These are phyloP conservation scores for Apiospora hydei DNA, from an alignment of 2,329 filamentous ascomycete species.

Conservation along the genomic window DNA sequence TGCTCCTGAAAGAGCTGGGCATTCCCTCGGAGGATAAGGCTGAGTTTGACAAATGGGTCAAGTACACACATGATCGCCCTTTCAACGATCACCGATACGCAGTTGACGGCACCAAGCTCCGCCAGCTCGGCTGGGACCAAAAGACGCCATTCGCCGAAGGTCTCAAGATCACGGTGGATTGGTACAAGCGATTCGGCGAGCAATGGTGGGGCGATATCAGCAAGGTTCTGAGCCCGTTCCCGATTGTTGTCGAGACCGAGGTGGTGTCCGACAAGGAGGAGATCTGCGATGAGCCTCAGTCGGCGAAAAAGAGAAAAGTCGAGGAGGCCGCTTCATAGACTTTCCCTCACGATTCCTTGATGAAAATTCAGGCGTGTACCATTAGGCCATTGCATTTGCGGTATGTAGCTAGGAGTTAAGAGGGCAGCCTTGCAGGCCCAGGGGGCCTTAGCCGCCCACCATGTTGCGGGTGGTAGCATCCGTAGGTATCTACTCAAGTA, in stretches of 20 bases:
- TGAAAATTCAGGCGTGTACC: conserved; percentile 1
- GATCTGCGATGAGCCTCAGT: conserved; percentile 41
- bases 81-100: conserved; percentile 81
- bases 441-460: not conserved
- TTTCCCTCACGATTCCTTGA: not conserved
- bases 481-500: not conserved
- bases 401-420: conserved; percentile 14
- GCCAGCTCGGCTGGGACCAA: conserved; percentile 73
- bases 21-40: conserved; percentile 58
- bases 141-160: conserved; percentile 70
- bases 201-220: conserved; percentile 77
- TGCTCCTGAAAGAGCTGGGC: conserved; percentile 68
- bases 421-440: conserved; percentile 8
- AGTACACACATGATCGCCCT: conserved; percentile 78
- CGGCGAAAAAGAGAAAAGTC: conserved; percentile 40
- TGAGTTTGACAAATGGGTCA: conserved; percentile 69
- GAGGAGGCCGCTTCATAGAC: not conserved
- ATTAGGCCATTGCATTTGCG: conserved; percentile 16
- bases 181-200: conserved; percentile 73
- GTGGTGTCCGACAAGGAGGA: conserved; percentile 61
- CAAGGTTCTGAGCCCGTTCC: conserved; percentile 73
- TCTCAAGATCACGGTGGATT: conserved; percentile 69
- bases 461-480: not conserved
- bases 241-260: conserved; percentile 63
- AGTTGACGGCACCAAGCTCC: conserved; percentile 73